phyloP scores from a whole-genome alignment of 805 yeast species.

The Debaryomyces hansenii region DNA sequence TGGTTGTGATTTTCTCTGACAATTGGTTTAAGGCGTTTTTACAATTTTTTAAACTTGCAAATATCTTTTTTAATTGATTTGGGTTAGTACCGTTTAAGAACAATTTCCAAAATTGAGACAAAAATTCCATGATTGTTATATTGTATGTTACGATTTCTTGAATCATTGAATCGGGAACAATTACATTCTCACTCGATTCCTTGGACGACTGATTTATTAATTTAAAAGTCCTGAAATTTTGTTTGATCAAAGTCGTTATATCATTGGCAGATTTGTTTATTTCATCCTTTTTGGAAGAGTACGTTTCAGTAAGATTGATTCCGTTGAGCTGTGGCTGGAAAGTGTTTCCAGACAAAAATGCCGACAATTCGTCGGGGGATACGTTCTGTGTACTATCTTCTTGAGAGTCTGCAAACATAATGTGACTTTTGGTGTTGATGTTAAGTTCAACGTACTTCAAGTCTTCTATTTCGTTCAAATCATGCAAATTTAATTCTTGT shows the following conservation, averaged over 20 bases:
- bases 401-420: slow-evolving; percentile 12
- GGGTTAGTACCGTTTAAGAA: slow-evolving; percentile 38
- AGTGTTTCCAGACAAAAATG: slow-evolving; percentile 16
- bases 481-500: slow-evolving; percentile 35
- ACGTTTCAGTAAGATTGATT: slow-evolving; percentile 28
- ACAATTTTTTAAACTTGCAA: slow-evolving; percentile 35
- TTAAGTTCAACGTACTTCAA: slow-evolving; percentile 31
- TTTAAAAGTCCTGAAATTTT: slow-evolving; percentile 34
- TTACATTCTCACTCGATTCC: slow-evolving; percentile 11
- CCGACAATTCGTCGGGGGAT: slow-evolving; percentile 10
- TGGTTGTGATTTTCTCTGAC: slow-evolving; percentile 19
- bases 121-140: slow-evolving; percentile 41
- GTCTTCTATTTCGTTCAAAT: slow-evolving; percentile 34
- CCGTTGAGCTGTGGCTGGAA: slow-evolving; percentile 16
- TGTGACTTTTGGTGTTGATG: slow-evolving; percentile 22
- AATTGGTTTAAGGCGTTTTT: slow-evolving; percentile 27
- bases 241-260: slow-evolving; percentile 30
- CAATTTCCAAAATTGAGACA: slow-evolving; percentile 45
- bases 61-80: slow-evolving; percentile 37
- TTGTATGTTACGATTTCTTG: slow-evolving; percentile 39
- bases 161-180: slow-evolving; percentile 23
- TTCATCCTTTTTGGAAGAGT: slow-evolving; percentile 22
- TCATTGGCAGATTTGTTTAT: slow-evolving; percentile 33
- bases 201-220: slow-evolving; percentile 6
- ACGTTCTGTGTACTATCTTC: slow-evolving; percentile 12